Evolutionary conservation across 2,329 filamentous ascomycete genomes (phyloP).

Genomic region (Trichophyton schoenleinii): DNA sequence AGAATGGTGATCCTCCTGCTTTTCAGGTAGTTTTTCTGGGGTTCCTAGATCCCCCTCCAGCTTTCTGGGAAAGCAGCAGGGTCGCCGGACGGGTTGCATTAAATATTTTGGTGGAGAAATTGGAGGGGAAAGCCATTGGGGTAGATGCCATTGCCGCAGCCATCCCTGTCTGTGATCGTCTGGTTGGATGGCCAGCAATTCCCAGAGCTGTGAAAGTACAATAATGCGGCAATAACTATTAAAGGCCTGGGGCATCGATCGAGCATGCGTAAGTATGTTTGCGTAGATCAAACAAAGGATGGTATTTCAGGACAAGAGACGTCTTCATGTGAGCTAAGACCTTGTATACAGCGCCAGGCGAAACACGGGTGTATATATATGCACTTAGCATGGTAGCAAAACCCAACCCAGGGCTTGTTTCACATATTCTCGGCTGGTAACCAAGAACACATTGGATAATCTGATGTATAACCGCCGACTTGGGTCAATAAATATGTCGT

Average conservation of each 20-base stretch:
- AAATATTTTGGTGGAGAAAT: neutral
- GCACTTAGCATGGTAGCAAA: neutral
- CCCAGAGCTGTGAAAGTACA: too few species aligned
- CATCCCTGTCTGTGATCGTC: too few species aligned
- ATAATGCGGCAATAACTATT: too few species aligned
- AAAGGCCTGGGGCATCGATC: too few species aligned
- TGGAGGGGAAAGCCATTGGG: neutral
- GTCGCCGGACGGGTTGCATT: neutral
- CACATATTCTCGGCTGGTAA: neutral
- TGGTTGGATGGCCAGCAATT: too few species aligned
- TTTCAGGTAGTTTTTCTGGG: neutral
- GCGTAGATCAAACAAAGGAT: too few species aligned
- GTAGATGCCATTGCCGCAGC: too few species aligned
- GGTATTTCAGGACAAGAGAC: too few species aligned
- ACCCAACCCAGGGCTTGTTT: neutral
- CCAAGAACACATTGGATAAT: neutral
- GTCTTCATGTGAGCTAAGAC: too few species aligned
- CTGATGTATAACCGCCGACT: neutral
- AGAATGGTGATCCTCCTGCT: neutral
- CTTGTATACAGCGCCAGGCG: too few species aligned
- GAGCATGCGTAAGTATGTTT: too few species aligned
- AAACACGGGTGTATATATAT: too few species aligned
- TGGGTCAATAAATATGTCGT: neutral
- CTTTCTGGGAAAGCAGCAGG: neutral
- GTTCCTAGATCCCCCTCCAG: neutral